Base-by-base conservation (phyloP, 768 basidiomycete species). In the Pholiota molesta region DNA sequence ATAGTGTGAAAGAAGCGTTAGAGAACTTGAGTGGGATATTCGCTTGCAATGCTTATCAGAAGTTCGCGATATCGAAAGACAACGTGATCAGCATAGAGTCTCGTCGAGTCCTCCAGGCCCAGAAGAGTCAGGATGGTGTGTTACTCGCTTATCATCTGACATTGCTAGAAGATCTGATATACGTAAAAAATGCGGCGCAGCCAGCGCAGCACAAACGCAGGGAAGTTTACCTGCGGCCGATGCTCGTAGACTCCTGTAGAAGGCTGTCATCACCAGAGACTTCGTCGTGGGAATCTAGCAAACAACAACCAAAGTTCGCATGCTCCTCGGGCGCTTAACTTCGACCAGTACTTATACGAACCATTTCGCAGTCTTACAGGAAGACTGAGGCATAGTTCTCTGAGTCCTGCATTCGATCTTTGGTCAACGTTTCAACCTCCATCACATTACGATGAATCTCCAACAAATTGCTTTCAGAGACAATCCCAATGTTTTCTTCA, bases 401-500 rank as follows among this genome's bases (percentile, higher is more conserved):
- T 54, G 31, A 58, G 63, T 62, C 52, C 68, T 65, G 47, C 62
- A 60, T 45, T 33, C 52, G 42, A 59, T 26, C 16, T 37, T 33
- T 66, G 37, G 17, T 16, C 55, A 57, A 28, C 44, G 19, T 21
- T 21, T 54, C 10, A 17, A 45, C 53, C 37, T 45, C 17, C 16
- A 26, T 47, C n/a, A 49, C 33, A 49, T 54, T 61, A 64, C 55
- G 31, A 75, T 76, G 71, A 63, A 65, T 55, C 58, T 77, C 5
- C 70, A 72, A 40, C 65, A 62, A 26, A 13, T 71, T 10, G 51
- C 71, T 31, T 76, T 78, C 53, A 67, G 73, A 26, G 61, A 70
- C 11, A 59, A 75, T 60, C 73, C 72, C 16, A 70, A 75, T 67
- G 4, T 57, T 7, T 57, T 70, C 13, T 74, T 78, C 57, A 64